A percentile compares a stretch with the other conserved stretches of the same genome.
Evolutionary conservation across 352 stramenopile genomes (phyloP).

Genomic region (Globisporangium paddicum): DNA sequence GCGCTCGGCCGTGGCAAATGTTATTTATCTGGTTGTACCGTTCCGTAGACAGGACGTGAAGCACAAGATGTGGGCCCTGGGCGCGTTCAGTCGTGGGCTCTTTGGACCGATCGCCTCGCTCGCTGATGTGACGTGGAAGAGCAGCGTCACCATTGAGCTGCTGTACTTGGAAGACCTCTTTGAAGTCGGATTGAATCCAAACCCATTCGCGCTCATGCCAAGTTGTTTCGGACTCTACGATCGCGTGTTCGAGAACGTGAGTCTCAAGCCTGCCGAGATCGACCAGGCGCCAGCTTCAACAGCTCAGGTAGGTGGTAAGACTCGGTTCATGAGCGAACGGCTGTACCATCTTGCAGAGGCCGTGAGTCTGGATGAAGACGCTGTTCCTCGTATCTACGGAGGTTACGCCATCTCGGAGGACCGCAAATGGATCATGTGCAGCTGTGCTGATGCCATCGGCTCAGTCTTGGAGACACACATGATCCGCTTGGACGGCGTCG

Average conservation of each 20-base stretch:
- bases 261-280: conserved; percentile 30
- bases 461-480: conserved; percentile 54
- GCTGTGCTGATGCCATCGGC: conserved; percentile 50
- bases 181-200: conserved; percentile 55
- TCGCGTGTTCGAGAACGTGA: conserved; percentile 54
- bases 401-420: conserved; percentile 54
- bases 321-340: conserved; percentile 51
- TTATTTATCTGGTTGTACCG: conserved; percentile 69
- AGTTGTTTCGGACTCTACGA: conserved; percentile 65
- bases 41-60: conserved; percentile 60
- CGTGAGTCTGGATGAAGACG: conserved; percentile 2
- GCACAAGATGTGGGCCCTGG: conserved; percentile 68
- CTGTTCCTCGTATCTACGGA: conserved; percentile 35
- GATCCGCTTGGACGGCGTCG: conserved; percentile 23
- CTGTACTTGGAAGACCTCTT: conserved; percentile 73
- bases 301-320: conserved; percentile 5
- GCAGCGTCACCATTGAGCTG: conserved; percentile 64
- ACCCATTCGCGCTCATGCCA: conserved; percentile 49
- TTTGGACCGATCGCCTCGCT: conserved; percentile 27
- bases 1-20: conserved; percentile 51
- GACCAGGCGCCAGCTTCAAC: neutral
- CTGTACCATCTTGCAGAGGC: conserved; percentile 50
- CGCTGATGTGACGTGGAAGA: conserved; percentile 27
- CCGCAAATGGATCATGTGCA: conserved; percentile 51
- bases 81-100: conserved; percentile 53